Base-by-base conservation (phyloP, 2,329 filamentous ascomycete species). In the Rhynchosporium agropyri region DNA sequence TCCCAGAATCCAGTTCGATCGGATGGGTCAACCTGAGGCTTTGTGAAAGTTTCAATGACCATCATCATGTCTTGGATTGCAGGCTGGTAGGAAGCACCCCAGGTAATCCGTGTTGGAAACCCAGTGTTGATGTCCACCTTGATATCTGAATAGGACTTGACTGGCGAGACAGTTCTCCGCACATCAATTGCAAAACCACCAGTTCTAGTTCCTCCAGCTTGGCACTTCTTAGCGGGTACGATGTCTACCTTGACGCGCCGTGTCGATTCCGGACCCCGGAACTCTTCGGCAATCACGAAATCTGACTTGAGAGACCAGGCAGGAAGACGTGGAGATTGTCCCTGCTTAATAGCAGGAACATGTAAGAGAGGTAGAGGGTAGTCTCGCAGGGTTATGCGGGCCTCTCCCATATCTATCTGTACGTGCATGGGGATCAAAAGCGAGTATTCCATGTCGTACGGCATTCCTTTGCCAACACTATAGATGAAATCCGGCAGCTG, bases 41-140 rank as follows among this genome's bases (percentile, higher is more conserved):
- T 99, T 0, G 94, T 97, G 75, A 99, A 98, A 2, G 91, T 94
- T 77, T 99, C 95, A 65, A 99, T 90, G 31, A 93, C 93, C 84
- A 98, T 97, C 95, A 99, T 99, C 90, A 98, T 97, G 73, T 99
- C 96, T 75, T 99, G 95, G 55, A 99, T 94, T 1, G 94, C 94
- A 33, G 96, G 95, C 73, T 99, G 96, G 73, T 98, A 99, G 2
- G 93, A 97, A 51, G 95, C 93, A 7, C 93, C 93, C 96, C 95
- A 99, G 0, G 94, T 97, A 59, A 99, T 94, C 50, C 91, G 87
- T 0, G 95, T 99, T 1, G 96, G 91, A 63, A 94, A 86, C 60
- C 89, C 90, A 2, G 94, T 97, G 75, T 98, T 97, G 76, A 99
- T 93, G 67, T 97, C 91, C 70, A 99, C 83, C 40, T 84, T 86